Base-by-base conservation (phyloP, 2,329 filamentous ascomycete genomes). In the Colletotrichum liriopes region DNA sequence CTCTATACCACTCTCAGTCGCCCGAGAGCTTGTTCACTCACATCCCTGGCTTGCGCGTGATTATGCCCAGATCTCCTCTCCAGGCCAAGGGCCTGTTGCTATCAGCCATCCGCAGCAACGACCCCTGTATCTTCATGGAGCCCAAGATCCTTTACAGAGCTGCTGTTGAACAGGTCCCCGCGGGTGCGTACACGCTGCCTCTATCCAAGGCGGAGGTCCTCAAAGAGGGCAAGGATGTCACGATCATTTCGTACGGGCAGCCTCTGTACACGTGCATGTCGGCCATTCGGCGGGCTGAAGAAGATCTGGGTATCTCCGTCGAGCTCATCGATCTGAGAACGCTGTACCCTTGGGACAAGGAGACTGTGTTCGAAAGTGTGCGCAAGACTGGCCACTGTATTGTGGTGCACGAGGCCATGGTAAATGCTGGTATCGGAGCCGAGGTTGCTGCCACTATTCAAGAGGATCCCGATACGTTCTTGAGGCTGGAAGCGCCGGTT, bases 131-230 rank as follows among this genome's bases (percentile, higher is more conserved):
- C 65, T 97, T 98, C 82, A 92, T 98, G 92, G 95, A 98, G 81
- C 95, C 95, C 55, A 98, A 98, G 84, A 93, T 96, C 58, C 86
- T 98, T 16, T 98, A 98, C 81, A 92, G 95, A 26, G 95, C 95
- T 0, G 94, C 95, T 0, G 94, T 97, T 37, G 95, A 98, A 82
- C 94, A 98, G 81, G 95, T 98, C 1, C 95, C 95, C 0, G 89
- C 91, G 1, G 92, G 91, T 29, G 85, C 93, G 3, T 98, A 96
- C 80, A 91, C 91, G n/a, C 87, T 98, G 18, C 94, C 95, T 0
- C 86, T 98, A 14, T 94, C 92, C 77, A 96, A 94, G 80, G 95
- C 95, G 0, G 95, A 98, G 79, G 83, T 97, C 0, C 80, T 98
- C 29, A 96, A 95, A 81, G 86, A 91, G 66, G 95, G 95, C 55